Percentiles rank a stretch among this genome's conserved stretches.
These are phyloP conservation scores for Eragrostis curvula DNA, from an alignment of 176 grass and related monocot genomes.

Conservation along the genomic window DNA sequence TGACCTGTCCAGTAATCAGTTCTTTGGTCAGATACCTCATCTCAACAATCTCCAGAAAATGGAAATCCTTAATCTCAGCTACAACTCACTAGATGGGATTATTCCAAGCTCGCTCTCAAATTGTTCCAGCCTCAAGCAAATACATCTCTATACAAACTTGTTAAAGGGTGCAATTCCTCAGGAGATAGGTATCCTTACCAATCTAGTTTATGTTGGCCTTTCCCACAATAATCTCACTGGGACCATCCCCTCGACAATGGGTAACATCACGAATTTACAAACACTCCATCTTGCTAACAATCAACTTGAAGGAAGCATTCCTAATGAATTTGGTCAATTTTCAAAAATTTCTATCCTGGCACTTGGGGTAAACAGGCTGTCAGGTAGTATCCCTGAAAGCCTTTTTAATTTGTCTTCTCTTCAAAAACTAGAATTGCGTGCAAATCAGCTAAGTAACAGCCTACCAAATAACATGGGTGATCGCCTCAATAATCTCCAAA, in stretches of 20 bases:
- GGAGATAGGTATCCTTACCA: background rate
- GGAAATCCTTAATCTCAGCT: background rate
- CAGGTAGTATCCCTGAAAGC: background rate
- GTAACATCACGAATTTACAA: background rate
- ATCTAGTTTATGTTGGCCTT: background rate
- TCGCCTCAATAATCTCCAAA: background rate
- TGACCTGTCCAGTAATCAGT: background rate
- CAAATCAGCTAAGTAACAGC: background rate
- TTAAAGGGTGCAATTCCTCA: constrained; percentile 5
- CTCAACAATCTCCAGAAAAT: background rate
- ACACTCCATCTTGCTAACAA: background rate
- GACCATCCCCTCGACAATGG: constrained; percentile 1
- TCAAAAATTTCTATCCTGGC: rapidly evolving
- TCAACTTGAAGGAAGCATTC: background rate
- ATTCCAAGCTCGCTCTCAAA: constrained; percentile 16
- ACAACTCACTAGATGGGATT: background rate
- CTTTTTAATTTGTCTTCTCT: constrained; percentile 4
- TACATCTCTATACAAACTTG: background rate
- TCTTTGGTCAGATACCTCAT: background rate
- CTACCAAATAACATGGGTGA: constrained; percentile 19
- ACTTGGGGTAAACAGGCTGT: background rate
- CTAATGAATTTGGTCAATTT: background rate
- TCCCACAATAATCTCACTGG: constrained; percentile 13
- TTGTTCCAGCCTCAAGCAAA: background rate
- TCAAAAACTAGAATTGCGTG: background rate